Evolutionary conservation across 1,284 basidiomycete species (phyloP).

Genomic region (Gomphus bonarii): DNA sequence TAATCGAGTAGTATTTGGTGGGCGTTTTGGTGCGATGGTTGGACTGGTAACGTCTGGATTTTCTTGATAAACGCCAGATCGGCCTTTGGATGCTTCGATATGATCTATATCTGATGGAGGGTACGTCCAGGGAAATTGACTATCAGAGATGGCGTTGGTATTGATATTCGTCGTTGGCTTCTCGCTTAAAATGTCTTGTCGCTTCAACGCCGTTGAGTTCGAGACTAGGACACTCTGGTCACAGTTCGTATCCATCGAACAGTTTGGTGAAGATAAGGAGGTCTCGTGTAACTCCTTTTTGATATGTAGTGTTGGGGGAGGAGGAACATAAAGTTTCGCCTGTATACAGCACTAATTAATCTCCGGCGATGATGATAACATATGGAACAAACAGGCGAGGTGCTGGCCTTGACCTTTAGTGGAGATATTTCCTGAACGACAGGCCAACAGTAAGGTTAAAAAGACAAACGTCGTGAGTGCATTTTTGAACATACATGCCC

Average conservation of each 20-base stretch:
- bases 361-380: background rate
- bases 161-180: background rate
- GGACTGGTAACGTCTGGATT: background rate
- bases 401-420: background rate
- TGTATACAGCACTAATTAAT: background rate
- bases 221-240: background rate
- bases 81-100: background rate
- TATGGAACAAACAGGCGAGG: background rate
- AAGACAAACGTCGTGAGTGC: background rate
- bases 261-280: background rate
- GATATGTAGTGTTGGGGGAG: background rate
- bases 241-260: background rate
- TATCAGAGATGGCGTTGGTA: background rate
- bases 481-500: background rate
- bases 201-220: background rate
- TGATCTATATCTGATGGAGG: background rate
- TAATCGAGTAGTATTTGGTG: background rate
- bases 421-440: background rate
- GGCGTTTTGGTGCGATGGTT: background rate
- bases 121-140: background rate
- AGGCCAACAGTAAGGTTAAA: background rate
- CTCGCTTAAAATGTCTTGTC: background rate
- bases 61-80: background rate
- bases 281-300: background rate
- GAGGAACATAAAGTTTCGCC: background rate